Evolutionary conservation across 805 yeast species (phyloP), one percentile per base, ranked within the genome.

Genomic region (Hagleromyces aurorensis): DNA sequence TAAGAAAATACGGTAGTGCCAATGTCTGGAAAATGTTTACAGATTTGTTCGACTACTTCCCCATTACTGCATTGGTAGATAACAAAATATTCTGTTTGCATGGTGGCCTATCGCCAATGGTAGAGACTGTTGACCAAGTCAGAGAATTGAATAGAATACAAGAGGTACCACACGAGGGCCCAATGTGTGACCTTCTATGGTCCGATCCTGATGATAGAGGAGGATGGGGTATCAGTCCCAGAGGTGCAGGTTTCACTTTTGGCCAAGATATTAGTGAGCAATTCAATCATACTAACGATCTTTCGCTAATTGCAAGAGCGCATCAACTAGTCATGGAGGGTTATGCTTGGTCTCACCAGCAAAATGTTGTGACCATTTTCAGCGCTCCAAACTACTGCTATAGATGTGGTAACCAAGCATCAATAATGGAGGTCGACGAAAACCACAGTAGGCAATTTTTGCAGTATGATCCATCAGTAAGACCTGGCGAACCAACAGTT

Each of bases 251-350:
- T 59, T 87, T 82, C 78, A 84, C 95, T 51, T 87, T 87, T 72
- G 96, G 96, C 48, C 93, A 80, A 63, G 95, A 87, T 65, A 84
- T 86, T 48, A 74, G 87, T 44, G 94, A 83, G 55, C 94, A 85
- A 53, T 87, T 87, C 62, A 87, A 87, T 55, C 95, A 86, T 61
- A 78, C 86, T 12, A 87, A 87, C 56, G 86, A 80, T 42, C 65
- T 87, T 41, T 69, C 81, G 30, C 64, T 87, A 40, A 80, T 87
- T 41, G 95, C 96, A 16, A 75, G 96, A 62, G 96, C 96, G 7
- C 96, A 86, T 65, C 96, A 86, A 62, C 69, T 86, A 56, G 95
- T 86, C n/a, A 87, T 87, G 96, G 96, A 86, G 55, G 96, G 96
- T 36, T 87, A 76, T 55, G 74, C 84, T 25, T 87, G 96, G 96